Conservation (phyloP, 345 rosid genomes). For the Populus simonii region DNA sequence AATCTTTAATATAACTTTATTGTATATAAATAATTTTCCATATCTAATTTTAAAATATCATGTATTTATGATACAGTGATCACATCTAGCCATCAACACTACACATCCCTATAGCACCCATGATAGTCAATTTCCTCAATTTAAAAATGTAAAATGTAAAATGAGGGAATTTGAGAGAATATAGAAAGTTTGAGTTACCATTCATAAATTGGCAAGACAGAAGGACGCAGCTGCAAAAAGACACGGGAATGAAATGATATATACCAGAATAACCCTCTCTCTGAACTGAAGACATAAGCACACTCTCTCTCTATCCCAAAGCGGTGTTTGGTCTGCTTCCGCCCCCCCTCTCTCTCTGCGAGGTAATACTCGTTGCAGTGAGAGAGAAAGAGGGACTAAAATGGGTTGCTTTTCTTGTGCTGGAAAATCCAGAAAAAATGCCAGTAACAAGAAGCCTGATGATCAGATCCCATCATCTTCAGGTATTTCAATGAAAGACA, state of each 20-base stretch:
- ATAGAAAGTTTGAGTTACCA: background rate
- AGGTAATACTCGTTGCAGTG: conserved; percentile 3
- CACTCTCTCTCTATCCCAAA: background rate
- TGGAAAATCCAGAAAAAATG: conserved; percentile 39
- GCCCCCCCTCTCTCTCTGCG: background rate
- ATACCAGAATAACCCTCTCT: conserved; percentile 2
- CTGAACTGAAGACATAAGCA: background rate
- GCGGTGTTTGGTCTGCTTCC: conserved; percentile 13
- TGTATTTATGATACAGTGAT: no score
- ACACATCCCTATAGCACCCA: no score
- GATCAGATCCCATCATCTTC: conserved; percentile 58
- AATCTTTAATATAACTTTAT: no score
- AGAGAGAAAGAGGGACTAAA: background rate
- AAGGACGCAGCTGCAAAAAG: conserved; percentile 17
- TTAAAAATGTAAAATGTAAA: no score
- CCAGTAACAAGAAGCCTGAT: conserved; percentile 26
- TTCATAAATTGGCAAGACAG: conserved; percentile 4
- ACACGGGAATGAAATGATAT: background rate
- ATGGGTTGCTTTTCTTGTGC: conserved; percentile 24
- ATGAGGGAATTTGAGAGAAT: background rate
- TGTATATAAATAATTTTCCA: no score
- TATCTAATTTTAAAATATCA: no score
- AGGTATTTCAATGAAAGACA: conserved; percentile 26
- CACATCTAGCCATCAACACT: no score
- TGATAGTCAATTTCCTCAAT: no score